Evolutionary conservation across 140 eudicot species (phyloP), one percentile per base, ranked within the genome.

Genomic region (Flaveria floridana): DNA sequence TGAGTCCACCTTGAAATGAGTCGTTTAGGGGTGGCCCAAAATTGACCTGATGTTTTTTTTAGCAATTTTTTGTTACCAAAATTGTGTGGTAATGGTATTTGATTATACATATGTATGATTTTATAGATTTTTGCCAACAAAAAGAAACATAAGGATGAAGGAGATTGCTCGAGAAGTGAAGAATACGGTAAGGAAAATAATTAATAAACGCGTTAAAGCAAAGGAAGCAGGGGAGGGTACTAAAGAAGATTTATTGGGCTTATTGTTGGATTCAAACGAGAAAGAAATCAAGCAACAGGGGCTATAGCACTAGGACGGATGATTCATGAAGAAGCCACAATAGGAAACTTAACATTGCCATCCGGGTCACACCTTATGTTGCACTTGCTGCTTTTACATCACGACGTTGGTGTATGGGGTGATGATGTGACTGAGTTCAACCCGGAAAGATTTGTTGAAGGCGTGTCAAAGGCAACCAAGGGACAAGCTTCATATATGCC

Each of bases 401-500:
- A 72, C 20, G 87, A 88, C 59, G 75, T 63, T 7, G 79, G 71
- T 7, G 39, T 84, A 47, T 88, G 91, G 89, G 91, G 95, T 10
- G 57, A 77, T 13, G 89, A 86, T 70, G 89, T 63, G 28, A 68
- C 80, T 15, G 87, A 88, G 71, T 88, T 88, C 66, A 88, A 82
- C 41, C 91, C 87, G 16, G 87, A 79, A 20, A 79, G 95, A 58
- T 88, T 84, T 75, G 68, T 80, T 9, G 85, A 82, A 79, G 95
- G 89, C 65, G 83, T 82, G 50, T 75, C 86, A 62, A 82, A 82
- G 77, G 91, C 87, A 26, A 65, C 85, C 10, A 84, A 81, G 65
- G 80, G 75, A 21, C 86, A 77, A 66, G 18, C 75, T 11, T 84
- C 95, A 8, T 88, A 76, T 70, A 78, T 88, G 66, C 95, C 91